phyloP scores from a whole-genome alignment of 2,329 filamentous ascomycete genomes.

The Colletotrichum echinochloae region DNA sequence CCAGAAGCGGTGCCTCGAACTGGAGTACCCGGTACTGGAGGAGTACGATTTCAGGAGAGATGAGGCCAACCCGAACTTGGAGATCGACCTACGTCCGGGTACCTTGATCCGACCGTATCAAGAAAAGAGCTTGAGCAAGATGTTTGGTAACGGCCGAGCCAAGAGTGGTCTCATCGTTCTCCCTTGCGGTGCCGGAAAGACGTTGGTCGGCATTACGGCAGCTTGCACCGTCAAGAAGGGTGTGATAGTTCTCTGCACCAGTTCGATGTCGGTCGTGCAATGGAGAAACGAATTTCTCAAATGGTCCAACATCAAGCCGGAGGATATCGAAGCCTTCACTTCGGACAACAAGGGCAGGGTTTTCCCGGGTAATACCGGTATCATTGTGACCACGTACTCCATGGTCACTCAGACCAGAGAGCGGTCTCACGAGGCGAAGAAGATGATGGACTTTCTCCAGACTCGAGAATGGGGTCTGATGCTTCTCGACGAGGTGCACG shows the following conservation, averaged over 20 bases:
- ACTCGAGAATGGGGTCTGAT: constrained; percentile 96
- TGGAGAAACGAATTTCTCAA: constrained; percentile 97
- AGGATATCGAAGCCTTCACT: constrained; percentile 95
- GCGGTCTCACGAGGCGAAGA: constrained; percentile 90
- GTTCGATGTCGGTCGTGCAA: constrained; percentile 97
- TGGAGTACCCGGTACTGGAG: constrained; percentile 89
- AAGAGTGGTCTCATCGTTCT: constrained; percentile 98
- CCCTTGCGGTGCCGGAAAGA: constrained; percentile 97
- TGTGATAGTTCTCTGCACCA: constrained; percentile 93
- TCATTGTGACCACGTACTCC: constrained; percentile 97
- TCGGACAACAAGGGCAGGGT: constrained; percentile 86
- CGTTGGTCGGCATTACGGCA: constrained; percentile 96
- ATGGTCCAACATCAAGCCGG: constrained; percentile 95
- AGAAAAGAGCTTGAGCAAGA: constrained; percentile 97
- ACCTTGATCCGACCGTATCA: constrained; percentile 95
- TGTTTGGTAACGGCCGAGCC: constrained; percentile 98
- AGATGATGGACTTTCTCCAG: constrained; percentile 96
- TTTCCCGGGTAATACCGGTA: constrained; percentile 90
- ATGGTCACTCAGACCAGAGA: constrained; percentile 96
- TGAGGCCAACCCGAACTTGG: constrained; percentile 86
- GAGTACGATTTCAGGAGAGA: constrained; percentile 98
- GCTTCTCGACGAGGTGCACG: constrained; percentile 97
- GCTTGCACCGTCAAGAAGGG: constrained; percentile 98
- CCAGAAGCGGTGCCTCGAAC: constrained; percentile 87
- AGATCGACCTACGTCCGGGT: constrained; percentile 91